Base-by-base conservation (phyloP, 1,139 yeast species). In the Yamadazyma friedrichii region DNA sequence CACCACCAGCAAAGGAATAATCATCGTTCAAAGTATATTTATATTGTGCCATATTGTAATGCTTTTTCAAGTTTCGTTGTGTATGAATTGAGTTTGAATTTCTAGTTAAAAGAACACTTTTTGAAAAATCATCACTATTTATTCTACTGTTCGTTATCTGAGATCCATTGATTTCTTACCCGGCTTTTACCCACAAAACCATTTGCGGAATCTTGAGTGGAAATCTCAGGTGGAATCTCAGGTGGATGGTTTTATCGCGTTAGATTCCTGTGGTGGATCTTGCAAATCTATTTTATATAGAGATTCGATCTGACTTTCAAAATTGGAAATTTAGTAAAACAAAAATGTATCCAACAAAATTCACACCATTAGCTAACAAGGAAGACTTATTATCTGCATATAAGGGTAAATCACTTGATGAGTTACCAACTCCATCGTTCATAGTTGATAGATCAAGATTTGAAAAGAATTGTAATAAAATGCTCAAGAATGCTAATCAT, bases 341-440 rank as follows among this genome's bases (percentile, higher is more conserved):
- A 20, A 20, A 20, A 20, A 40, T 40, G 42, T 48, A 39, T 37
- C 54, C 63, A 46, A 43, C 50, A 15, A 38, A 47, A 2, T 56
- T 54, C 40, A 49, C 50, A 24, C 43, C 59, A 2, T 26, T 42
- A 9, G 56, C 69, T 3, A 55, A 60, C 45, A 67, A 66, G 42
- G 31, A 46, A 6, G 45, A 46, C 3, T 40, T 68, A 8, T 43
- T 62, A 20, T 26, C 45, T 1, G 45, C 49, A 15, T 68, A 49
- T 50, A 48, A 54, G 25, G 73, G 73, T 4, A 53, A 53, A 40
- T 24, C 46, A 2, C 39, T 65, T 10, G 32, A 47, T 3, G 64
- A 60, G 6, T 55, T 69, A 27, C 71, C 74, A 6, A 68, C 74
- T 0, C 75, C 75, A 8, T 50, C 67, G 2, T 51, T 65, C 15